Conservation (phyloP, 2,329 filamentous ascomycete species). For the Clonostachys rosea region DNA sequence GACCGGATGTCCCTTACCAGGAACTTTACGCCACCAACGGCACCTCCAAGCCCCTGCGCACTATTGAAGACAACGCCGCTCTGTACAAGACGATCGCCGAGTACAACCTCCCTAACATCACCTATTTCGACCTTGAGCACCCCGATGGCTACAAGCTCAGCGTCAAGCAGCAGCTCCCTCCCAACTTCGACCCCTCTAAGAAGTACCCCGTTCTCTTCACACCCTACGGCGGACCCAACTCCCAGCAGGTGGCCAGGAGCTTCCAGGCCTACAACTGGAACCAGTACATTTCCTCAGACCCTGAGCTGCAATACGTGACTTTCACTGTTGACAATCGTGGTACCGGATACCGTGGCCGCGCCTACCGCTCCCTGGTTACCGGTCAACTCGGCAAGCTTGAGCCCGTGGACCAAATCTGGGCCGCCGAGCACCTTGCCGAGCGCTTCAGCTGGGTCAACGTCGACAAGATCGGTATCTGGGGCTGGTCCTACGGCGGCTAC, state of each 20-base stretch:
- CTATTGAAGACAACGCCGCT: constrained; percentile 54
- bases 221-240: constrained; percentile 63
- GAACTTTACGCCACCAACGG: constrained; percentile 57
- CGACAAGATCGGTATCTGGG: constrained; percentile 60
- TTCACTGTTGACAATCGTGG: constrained; percentile 66
- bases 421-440: constrained; percentile 48
- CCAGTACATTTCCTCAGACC: constrained; percentile 61
- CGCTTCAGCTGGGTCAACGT: constrained; percentile 50
- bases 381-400: constrained; percentile 59
- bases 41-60: constrained; percentile 45
- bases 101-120: constrained; percentile 60
- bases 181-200: constrained; percentile 56
- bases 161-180: constrained; percentile 60
- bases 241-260: constrained; percentile 54
- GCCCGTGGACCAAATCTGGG: constrained; percentile 63
- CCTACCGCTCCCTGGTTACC: constrained; percentile 54
- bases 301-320: constrained; percentile 63
- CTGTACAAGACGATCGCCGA: constrained; percentile 49
- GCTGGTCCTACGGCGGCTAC: constrained; percentile 67
- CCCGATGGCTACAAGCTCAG: constrained; percentile 58
- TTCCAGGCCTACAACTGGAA: constrained; percentile 54
- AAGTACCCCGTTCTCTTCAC: constrained; percentile 65
- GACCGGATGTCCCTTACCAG: constrained; percentile 66
- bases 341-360: constrained; percentile 59
- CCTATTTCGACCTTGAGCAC: constrained; percentile 58